A percentile compares a stretch with the other conserved stretches of the same genome.
Evolutionary conservation across 805 yeast species (phyloP).

Genomic region (Teunomyces funiuensis): DNA sequence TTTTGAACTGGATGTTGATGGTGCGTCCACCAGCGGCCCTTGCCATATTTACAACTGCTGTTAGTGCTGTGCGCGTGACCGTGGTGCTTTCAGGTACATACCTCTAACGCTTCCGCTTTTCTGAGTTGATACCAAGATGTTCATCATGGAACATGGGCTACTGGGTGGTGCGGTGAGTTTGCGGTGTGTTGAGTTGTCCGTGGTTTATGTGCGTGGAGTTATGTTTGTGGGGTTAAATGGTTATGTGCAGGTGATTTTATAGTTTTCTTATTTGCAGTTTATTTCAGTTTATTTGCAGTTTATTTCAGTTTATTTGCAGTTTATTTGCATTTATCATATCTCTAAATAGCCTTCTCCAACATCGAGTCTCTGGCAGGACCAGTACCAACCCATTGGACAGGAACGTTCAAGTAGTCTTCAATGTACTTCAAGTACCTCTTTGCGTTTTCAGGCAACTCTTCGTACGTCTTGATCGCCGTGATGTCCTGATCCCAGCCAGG

Average conservation of each 20-base stretch:
- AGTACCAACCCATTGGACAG: constrained; percentile 96
- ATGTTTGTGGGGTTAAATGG: constrained; percentile 2
- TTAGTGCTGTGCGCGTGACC: background rate
- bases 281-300: background rate
- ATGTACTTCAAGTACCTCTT: constrained; percentile 80
- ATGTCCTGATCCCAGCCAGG: constrained; percentile 95
- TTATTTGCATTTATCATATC: background rate
- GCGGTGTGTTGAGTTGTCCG: background rate
- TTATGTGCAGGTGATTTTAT: background rate
- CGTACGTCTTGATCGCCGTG: constrained; percentile 64
- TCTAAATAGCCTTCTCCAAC: constrained; percentile 54
- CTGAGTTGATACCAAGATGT: constrained; percentile 15
- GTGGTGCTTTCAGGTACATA: constrained; percentile 7
- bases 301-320: background rate
- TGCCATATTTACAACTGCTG: constrained; percentile 17
- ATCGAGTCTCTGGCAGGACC: constrained; percentile 96
- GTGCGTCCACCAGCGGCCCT: constrained; percentile 7
- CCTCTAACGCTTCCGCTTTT: constrained; percentile 17
- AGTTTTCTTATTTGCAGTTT: too few species aligned
- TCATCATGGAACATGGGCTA: constrained; percentile 8
- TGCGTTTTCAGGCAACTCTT: constrained; percentile 85
- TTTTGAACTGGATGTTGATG: constrained; percentile 12
- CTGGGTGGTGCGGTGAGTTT: constrained; percentile 3
- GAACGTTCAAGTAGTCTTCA: constrained; percentile 80
- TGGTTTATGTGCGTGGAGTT: too few species aligned